Evolutionary conservation across 495 filamentous ascomycete species (phyloP), one percentile per base, ranked within the genome.

Genomic region (Cercophora scortea): DNA sequence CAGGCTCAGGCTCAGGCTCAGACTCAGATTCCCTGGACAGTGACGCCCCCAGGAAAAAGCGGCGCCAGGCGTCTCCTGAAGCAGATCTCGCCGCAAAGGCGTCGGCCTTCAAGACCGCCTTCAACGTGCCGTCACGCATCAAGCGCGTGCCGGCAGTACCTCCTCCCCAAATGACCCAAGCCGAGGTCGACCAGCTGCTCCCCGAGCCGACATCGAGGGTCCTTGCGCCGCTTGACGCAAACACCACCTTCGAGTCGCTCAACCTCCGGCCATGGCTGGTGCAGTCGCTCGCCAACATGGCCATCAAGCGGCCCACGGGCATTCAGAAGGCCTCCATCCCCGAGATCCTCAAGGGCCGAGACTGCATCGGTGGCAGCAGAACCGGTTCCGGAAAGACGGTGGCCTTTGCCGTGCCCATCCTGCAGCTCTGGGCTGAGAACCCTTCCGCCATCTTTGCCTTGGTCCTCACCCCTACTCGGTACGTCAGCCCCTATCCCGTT

Each of bases 371-470:
- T 58, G 89, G 90, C 15, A 95, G 89, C 59, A 78, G 88, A 50
- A 98, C 93, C 4, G 93, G 93, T 71, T 96, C 92, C n/a, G 93
- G 93, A 65, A 98, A 98, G 74, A 98, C 93, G n/a, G 83, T 96
- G 41, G 91, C 93, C 35, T 98, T 98, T 70, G 84, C 91, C 11
- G 89, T 88, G 8, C 93, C 93, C 13, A 93, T 98, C 45, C 71
- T 97, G 47, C 92, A 96, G 63, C 83, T 83, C 68, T 97, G 91
- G 93, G 83, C 93, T 4, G 77, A 86, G 66, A 91, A 98, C 75
- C 93, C 93, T 8, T 80, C 85, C 53, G 94, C 89, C 36, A 89
- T 96, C 61, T 98, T 84, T 69, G 93, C 85, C 11, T 66, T 98
- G 8, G 78, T 98, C 15, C 71, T 98, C 55, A 98, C 93, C 0